Base-by-base conservation (phyloP, 2,329 filamentous ascomycete genomes). In the Exophiala dermatitidis region DNA sequence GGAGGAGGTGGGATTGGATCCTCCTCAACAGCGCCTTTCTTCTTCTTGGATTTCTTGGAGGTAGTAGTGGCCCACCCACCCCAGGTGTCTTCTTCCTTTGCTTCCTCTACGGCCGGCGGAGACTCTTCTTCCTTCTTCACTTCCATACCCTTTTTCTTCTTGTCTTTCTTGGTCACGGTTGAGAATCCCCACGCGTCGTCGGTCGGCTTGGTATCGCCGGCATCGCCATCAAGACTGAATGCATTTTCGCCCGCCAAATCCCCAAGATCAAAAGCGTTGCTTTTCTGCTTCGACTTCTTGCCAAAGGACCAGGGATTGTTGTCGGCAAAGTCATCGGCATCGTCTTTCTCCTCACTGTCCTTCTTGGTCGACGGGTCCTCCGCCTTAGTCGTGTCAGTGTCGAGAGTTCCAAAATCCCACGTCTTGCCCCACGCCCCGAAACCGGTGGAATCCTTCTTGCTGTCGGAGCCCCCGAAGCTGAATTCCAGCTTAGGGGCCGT, bases 381-480 rank as follows among this genome's bases (percentile, higher is more conserved):
- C 49, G 67, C 66, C 10, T 65, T 62, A 26, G 63, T 60, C 9
- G 53, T 54, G 31, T 48, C 61, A 19, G 66, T 64, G 46, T 64
- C 66, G 12, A 69, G 59, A 29, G 70, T 69, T 44, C 71, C 68
- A 57, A 75, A 74, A 46, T 69, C 71, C 80, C 81, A 84, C 59
- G 74, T 78, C 54, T 76, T 75, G 33, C 80, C 80, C 81, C 82
- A 86, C 37, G 73, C 70, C 46, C 81, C 76, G 61, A 85, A 77
- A 2, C 69, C 68, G 62, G 66, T 67, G 9, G 64, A 68, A 44
- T 63, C 66, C 33, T 70, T 69, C 28, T 71, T 69, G n/a, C 66
- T 64, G 29, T 65, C 69, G n/a, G 71, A 66, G 46, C 73, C 72
- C 60, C 76, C 77, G 61, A 82, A 76, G 55, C 73, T 77, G 9